These are phyloP conservation scores for Sclerotinia trifoliorum DNA, from an alignment of 2,329 filamentous ascomycete genomes.

Conservation along the genomic window DNA sequence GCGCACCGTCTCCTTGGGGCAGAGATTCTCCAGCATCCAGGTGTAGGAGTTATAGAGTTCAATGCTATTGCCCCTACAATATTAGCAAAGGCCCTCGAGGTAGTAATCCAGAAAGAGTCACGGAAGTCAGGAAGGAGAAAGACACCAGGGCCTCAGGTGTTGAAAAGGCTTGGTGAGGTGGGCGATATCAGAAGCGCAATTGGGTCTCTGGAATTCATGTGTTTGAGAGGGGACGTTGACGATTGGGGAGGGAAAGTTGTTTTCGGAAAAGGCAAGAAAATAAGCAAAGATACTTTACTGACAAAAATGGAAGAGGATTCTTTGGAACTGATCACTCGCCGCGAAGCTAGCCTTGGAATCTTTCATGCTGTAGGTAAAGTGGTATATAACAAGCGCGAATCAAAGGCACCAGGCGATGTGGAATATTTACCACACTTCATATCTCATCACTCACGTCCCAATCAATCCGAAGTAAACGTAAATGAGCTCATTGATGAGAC, in stretches of 20 bases:
- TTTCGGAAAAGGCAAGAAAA: constrained; percentile 51
- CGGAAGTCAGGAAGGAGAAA: constrained; percentile 70
- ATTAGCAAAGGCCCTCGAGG: constrained; percentile 78
- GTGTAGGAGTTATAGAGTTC: constrained; percentile 81
- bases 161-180: constrained; percentile 78
- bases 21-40: constrained; percentile 78
- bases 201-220: constrained; percentile 88
- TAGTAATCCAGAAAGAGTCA: constrained; percentile 82
- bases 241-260: constrained; percentile 74
- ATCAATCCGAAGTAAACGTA: constrained; percentile 63
- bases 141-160: constrained; percentile 74
- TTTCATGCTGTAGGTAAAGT: constrained; percentile 97
- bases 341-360: constrained; percentile 86
- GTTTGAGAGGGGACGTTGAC: constrained; percentile 73
- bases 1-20: constrained; percentile 85
- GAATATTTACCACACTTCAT: constrained; percentile 62
- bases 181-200: constrained; percentile 93
- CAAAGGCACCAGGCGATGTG: constrained; percentile 46
- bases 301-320: constrained; percentile 79
- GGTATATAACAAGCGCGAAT: constrained; percentile 88
- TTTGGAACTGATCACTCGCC: constrained; percentile 75
- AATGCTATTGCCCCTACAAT: constrained; percentile 87
- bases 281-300: constrained; percentile 44
- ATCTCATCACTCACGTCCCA: constrained; percentile 56
- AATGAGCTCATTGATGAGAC: constrained; percentile 87